phyloP scores from a whole-genome alignment of 2,329 filamentous ascomycete genomes.

The Diaporthe helianthi region DNA sequence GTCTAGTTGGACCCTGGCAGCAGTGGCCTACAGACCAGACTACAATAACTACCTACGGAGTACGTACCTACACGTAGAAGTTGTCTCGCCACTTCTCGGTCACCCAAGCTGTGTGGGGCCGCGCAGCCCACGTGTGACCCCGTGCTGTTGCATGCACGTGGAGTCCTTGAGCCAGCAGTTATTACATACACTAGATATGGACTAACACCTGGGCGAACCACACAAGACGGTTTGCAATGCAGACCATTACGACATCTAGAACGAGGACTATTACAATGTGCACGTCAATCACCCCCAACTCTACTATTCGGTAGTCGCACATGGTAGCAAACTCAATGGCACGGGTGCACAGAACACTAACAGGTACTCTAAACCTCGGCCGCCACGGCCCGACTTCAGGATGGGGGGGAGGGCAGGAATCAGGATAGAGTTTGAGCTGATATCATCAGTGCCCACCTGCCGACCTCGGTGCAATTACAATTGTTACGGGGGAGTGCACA shows the following conservation, averaged over 20 bases:
- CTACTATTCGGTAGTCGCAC: no score
- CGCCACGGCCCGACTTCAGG: not conserved
- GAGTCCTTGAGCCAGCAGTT: not conserved
- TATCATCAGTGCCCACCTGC: slow-evolving; percentile 13
- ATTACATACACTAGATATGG: not conserved
- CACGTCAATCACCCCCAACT: no score
- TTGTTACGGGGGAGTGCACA: slow-evolving; percentile 15
- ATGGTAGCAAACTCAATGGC: not conserved
- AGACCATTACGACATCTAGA: no score
- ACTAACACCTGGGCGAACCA: not conserved
- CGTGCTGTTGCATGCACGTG: slow-evolving; percentile 11
- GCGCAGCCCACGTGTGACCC: slow-evolving; percentile 18
- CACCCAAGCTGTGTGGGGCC: not conserved
- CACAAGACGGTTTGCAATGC: not conserved
- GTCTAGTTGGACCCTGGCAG: not conserved
- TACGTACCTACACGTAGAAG: no score
- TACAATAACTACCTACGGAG: no score
- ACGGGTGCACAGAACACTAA: slow-evolving; percentile 7
- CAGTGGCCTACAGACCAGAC: no score
- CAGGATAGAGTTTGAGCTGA: slow-evolving; percentile 14
- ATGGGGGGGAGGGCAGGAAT: no score
- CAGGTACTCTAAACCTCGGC: not conserved
- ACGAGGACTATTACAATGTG: no score
- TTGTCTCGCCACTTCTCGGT: slow-evolving; percentile 16
- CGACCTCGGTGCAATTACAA: slow-evolving; percentile 21